Conservation (phyloP, 768 basidiomycete genomes). For the Hemileccinum impolitum region DNA sequence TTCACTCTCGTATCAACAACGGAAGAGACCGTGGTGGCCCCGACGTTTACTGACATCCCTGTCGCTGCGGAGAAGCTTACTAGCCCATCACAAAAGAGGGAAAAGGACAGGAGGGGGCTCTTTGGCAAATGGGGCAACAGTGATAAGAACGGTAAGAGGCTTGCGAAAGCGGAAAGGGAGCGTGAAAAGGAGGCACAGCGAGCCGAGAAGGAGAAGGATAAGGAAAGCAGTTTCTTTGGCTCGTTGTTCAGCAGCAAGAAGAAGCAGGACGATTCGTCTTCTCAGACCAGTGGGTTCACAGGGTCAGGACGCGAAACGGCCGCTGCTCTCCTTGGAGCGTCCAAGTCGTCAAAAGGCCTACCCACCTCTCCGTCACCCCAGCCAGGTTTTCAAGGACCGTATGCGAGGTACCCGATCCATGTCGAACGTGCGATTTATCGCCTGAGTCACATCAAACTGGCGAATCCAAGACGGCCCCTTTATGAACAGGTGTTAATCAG, state of each 20-base stretch:
- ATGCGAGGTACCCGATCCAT: conserved; percentile 93
- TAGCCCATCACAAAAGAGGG: conserved; percentile 46
- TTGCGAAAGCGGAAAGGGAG: conserved; percentile 40
- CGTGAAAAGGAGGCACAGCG: conserved; percentile 45
- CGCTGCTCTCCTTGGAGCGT: conserved; percentile 78
- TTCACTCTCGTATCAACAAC: conserved; percentile 24
- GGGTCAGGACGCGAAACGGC: conserved; percentile 81
- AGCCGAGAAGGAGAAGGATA: conserved; percentile 48
- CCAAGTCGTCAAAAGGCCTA: conserved; percentile 72
- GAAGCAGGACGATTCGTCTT: conserved; percentile 73
- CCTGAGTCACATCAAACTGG: conserved; percentile 96
- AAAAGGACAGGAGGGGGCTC: conserved; percentile 72
- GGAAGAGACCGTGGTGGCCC: conserved; percentile 25
- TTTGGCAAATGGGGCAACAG: conserved; percentile 58
- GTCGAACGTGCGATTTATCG: conserved; percentile 98
- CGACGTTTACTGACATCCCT: conserved; percentile 24
- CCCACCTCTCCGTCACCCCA: conserved; percentile 60
- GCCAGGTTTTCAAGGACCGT: conserved; percentile 38
- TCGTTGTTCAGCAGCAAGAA: conserved; percentile 85
- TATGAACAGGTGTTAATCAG: conserved; percentile 96
- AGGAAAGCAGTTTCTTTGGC: conserved; percentile 85
- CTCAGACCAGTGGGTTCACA: conserved; percentile 32
- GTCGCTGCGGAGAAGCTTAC: conserved; percentile 14
- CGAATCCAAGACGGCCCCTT: conserved; percentile 92
- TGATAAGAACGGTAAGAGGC: conserved; percentile 63